Base-by-base conservation (phyloP, 192 early-diverging fungal species). In the Thoreauomyces humboldtii region DNA sequence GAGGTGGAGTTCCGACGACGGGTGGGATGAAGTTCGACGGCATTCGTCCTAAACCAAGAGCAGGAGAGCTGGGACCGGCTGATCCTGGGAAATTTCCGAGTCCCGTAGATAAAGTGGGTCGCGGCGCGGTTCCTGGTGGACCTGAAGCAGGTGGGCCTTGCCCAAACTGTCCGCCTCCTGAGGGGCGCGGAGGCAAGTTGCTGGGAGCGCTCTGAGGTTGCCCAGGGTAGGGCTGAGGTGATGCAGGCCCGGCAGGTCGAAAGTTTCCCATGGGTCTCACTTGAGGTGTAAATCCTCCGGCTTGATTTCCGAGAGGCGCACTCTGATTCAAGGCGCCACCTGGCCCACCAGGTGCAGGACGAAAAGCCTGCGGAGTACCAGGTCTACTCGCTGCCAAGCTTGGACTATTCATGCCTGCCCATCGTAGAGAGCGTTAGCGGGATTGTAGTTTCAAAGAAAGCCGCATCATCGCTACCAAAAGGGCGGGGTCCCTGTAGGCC, bases 21-120 rank as follows among this genome's bases (percentile, higher is more conserved):
- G 65, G 65, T 22, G 65, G 65, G n/a, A 68, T 68, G 37, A 37
- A 68, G 32, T 60, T 60, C 21, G 59, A 12, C 22, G 59, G 59
- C 59, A 60, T 12, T 25, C 59, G 17, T 44, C 21, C 38, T 44
- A 31, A 22, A 5, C 25, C 24, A 5, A 27, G 17, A 2, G 32
- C 17, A 3, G 50, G 50, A 6, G 50, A 52, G 6, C 17, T 28
- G 2, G 50, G 50, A 27, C 50, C 27, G 3, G 50, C 19, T 14
- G 19, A 15, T 2, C 50, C 50, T 7, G 25, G 50, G 19, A 27
- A n/a, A n/a, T n/a, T n/a, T n/a, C n/a, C n/a, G n/a, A n/a, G n/a
- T n/a, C n/a, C n/a, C n/a, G n/a, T n/a, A n/a, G n/a, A n/a, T n/a
- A n/a, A n/a, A n/a, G n/a, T n/a, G n/a, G n/a, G 50, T 4, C 27